phyloP scores from a whole-genome alignment of 345 rosid genomes.

The Eucalyptus camaldulensis region DNA sequence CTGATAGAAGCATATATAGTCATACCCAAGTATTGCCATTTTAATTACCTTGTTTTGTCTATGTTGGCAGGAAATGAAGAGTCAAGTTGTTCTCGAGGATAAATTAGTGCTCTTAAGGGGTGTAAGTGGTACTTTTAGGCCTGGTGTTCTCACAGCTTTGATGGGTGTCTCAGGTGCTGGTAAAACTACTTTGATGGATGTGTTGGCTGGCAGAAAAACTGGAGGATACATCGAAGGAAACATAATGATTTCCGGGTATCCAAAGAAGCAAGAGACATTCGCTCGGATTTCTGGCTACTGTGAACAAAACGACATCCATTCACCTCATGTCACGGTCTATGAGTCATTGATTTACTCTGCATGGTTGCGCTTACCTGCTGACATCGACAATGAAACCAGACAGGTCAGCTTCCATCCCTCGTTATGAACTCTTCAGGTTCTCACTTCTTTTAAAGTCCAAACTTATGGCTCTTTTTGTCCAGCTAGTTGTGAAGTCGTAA shows the following conservation, averaged over 20 bases:
- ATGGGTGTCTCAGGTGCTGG: conserved; percentile 60
- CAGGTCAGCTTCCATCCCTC: conserved; percentile 11
- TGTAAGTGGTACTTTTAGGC: conserved; percentile 44
- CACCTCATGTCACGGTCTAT: conserved; percentile 37
- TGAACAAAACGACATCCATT: conserved; percentile 52
- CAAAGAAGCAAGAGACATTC: conserved; percentile 50
- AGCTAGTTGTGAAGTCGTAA: background rate
- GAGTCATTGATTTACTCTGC: conserved; percentile 45
- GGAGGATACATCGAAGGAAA: conserved; percentile 38
- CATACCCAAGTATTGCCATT: background rate
- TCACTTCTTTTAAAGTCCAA: background rate
- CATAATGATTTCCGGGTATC: conserved; percentile 32
- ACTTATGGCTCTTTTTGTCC: background rate
- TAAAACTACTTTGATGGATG: conserved; percentile 52
- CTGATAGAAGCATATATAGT: background rate
- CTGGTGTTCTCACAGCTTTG: conserved; percentile 46
- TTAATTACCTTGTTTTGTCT: background rate
- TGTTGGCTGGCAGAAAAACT: conserved; percentile 45
- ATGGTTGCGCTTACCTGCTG: conserved; percentile 35
- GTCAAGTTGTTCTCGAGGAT: conserved; percentile 25
- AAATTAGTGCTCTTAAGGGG: conserved; percentile 32
- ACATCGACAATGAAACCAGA: conserved; percentile 18
- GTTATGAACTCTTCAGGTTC: background rate
- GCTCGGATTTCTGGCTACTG: conserved; percentile 50
- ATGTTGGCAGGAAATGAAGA: conserved; percentile 33